Base-by-base conservation (phyloP, 768 basidiomycete genomes). In the Tricholoma matsutake region DNA sequence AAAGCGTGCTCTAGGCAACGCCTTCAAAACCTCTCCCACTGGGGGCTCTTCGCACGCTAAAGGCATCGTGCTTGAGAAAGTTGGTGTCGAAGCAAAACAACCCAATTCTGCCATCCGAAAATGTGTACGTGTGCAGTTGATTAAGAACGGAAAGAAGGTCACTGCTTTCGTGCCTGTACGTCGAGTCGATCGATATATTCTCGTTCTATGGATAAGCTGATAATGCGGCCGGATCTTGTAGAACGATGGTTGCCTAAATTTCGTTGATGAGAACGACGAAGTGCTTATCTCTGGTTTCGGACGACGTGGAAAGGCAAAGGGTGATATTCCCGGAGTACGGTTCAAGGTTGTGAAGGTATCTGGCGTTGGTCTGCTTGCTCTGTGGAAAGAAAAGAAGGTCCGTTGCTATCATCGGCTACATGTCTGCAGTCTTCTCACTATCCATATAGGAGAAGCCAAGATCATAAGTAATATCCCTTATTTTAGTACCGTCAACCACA, bases 41-140 rank as follows among this genome's bases (percentile, higher is more conserved):
- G 97, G 95, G 81, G 97, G 97, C 67, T 96, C 95, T 60, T 98
- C 97, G 67, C 97, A 99, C 78, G 97, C 97, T 68, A 99, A 99
- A 84, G 97, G 97, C 67, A 99, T 99, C 73, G 97, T 99, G 62
- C 89, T 99, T 63, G 97, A 99, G 82, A 99, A 99, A 84, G 95
- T 99, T 72, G 97, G 97, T 75, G 96, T 99, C 65, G 97, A 99
- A 83, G 96, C 97, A 75, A 99, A 99, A 81, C 97, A 99, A 79
- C 97, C 97, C 81, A 99, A 99, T 86, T 99, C 97, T 75, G 97
- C 97, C 76, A 98, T 99, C 79, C 95, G 97, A 78, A 99, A 99
- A 79, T 99, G 97, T 83, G 97, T 99, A 68, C 94, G 97, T 82
- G 97, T 99, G 64, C 97, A 99, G 73, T 85, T 99, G 69, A 98